Conservation (phyloP, 177 flowering plant genomes). For the Vitis hybrid region DNA sequence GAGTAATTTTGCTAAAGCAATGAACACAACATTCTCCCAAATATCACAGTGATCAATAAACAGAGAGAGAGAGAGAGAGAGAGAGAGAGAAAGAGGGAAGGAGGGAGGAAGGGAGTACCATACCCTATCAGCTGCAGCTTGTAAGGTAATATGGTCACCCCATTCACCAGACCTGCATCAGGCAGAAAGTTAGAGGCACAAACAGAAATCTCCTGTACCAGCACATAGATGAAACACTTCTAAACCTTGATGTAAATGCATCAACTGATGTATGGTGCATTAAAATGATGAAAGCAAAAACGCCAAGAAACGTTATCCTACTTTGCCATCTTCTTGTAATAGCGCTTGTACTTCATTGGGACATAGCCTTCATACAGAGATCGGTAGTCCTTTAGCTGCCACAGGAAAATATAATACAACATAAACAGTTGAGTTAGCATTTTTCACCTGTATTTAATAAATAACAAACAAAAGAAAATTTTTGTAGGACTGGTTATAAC, state of each 20-base stretch:
- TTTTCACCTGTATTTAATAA: background rate
- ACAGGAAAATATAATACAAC: conserved; percentile 4
- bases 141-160: conserved; percentile 95
- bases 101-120: background rate
- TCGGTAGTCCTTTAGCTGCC: conserved; percentile 73
- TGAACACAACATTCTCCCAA: too few relatives aligned
- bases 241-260: background rate
- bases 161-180: conserved; percentile 80
- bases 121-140: conserved; percentile 95
- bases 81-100: too few relatives aligned
- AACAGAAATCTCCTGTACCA: conserved; percentile 4
- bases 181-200: conserved; percentile 11
- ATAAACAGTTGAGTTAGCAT: background rate
- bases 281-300: background rate
- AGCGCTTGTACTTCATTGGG: conserved; percentile 84
- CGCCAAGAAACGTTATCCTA: conserved; percentile 22
- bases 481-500: too few relatives aligned
- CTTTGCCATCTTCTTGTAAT: conserved; percentile 89
- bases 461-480: background rate
- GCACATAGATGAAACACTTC: background rate
- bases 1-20: too few relatives aligned
- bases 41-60: too few relatives aligned
- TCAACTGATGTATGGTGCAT: background rate
- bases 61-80: too few relatives aligned
- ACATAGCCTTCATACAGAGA: conserved; percentile 79